Percentiles rank a stretch among this genome's conserved stretches.
These are phyloP conservation scores for Sanghuangporus baumii DNA, from an alignment of 1,284 basidiomycete genomes.

Conservation along the genomic window DNA sequence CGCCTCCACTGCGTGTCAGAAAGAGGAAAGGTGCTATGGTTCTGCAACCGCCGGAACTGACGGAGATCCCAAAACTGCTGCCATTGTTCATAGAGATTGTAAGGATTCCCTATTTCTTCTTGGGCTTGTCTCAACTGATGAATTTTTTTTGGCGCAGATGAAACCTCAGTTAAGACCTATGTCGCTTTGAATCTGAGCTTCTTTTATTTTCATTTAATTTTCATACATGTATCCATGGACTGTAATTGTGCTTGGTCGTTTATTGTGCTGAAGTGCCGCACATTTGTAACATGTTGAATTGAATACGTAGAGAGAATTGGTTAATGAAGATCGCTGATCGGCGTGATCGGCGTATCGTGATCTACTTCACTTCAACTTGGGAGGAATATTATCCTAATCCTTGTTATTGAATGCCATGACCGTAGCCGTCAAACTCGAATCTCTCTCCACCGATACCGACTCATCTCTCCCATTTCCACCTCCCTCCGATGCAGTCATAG, in stretches of 20 bases:
- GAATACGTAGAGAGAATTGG: neutral
- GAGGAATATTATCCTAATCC: too few relatives aligned
- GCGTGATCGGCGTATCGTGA: neutral
- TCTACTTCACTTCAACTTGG: neutral
- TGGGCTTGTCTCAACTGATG: neutral
- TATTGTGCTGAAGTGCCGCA: neutral
- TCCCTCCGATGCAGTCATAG: slow-evolving; percentile 32
- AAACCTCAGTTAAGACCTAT: slow-evolving; percentile 15
- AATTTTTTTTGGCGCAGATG: slow-evolving; percentile 1
- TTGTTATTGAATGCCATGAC: neutral
- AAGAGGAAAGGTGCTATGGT: slow-evolving; percentile 38
- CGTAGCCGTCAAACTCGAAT: neutral
- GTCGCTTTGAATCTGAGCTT: neutral
- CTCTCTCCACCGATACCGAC: neutral
- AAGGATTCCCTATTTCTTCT: slow-evolving; percentile 24
- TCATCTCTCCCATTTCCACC: neutral
- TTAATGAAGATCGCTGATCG: neutral
- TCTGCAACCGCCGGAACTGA: slow-evolving; percentile 72
- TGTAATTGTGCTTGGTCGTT: neutral
- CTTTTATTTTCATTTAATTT: neutral
- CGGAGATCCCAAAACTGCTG: slow-evolving; percentile 69
- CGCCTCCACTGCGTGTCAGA: slow-evolving; percentile 19
- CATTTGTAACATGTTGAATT: neutral
- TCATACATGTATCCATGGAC: neutral
- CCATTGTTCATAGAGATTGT: slow-evolving; percentile 91